These are phyloP conservation scores for Neofusicoccum parvum DNA, from an alignment of 2,329 filamentous ascomycete genomes.

Conservation along the genomic window DNA sequence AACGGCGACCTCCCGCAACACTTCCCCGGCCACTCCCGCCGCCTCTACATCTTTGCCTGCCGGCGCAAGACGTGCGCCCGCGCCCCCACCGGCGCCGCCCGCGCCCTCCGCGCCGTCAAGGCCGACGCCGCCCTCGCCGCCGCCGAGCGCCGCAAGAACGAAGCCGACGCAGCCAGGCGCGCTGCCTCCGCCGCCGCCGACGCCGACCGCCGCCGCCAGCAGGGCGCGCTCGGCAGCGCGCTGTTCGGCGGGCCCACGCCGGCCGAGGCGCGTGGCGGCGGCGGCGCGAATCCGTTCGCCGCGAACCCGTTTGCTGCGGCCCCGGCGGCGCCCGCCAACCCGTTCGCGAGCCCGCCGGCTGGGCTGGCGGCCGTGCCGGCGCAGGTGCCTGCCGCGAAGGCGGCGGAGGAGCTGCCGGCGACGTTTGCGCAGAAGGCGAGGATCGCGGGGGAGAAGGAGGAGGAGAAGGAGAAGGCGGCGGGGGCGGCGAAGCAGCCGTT, in stretches of 20 bases:
- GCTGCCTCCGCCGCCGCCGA: slow-evolving; percentile 18
- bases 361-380: slow-evolving; percentile 46
- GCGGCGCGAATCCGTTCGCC: slow-evolving; percentile 62
- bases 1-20: slow-evolving; percentile 86
- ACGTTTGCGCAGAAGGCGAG: slow-evolving; percentile 73
- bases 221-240: slow-evolving; percentile 60
- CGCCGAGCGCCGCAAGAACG: slow-evolving; percentile 5
- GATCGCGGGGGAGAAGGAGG: slow-evolving; percentile 40
- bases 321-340: slow-evolving; percentile 52
- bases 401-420: slow-evolving; percentile 61
- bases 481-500: slow-evolving; percentile 59
- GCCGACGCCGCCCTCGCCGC: slow-evolving; percentile 36
- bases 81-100: slow-evolving; percentile 74
- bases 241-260: slow-evolving; percentile 62
- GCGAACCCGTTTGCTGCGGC: slow-evolving; percentile 55
- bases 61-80: slow-evolving; percentile 75
- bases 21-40: slow-evolving; percentile 84
- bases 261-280: slow-evolving; percentile 42
- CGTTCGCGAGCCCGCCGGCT: slow-evolving; percentile 45
- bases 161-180: slow-evolving; percentile 27
- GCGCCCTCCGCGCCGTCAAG: slow-evolving; percentile 71
- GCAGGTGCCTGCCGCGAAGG: slow-evolving; percentile 31
- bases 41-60: slow-evolving; percentile 86
- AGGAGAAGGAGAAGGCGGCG: slow-evolving; percentile 31
- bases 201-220: slow-evolving; percentile 33